Percentiles rank a stretch among this genome's conserved stretches.
Evolutionary conservation across 495 filamentous ascomycete genomes (phyloP).

Genomic region (Stereocaulon alpinum): DNA sequence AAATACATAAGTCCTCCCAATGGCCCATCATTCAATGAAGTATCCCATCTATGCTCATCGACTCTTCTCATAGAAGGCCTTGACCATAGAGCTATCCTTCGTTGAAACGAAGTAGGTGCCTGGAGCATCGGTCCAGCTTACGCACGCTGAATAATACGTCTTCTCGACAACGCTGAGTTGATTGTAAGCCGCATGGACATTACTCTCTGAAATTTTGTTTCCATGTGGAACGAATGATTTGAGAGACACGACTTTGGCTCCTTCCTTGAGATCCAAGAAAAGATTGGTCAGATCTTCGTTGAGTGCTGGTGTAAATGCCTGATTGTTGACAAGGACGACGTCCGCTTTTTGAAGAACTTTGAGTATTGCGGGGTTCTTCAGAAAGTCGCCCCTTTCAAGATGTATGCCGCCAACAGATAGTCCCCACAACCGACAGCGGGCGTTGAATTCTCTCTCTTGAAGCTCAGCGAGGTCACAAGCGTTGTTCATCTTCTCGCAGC

Average conservation of each 20-base stretch:
- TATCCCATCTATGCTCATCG: not conserved
- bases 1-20: not conserved
- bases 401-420: constrained; percentile 66
- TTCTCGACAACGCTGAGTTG: constrained; percentile 63
- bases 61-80: constrained; percentile 34
- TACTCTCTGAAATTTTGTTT: constrained; percentile 57
- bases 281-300: constrained; percentile 80
- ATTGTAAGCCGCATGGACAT: constrained; percentile 65
- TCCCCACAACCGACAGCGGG: constrained; percentile 83
- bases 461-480: constrained; percentile 74
- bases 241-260: constrained; percentile 74
- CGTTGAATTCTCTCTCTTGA: constrained; percentile 76
- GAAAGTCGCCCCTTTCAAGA: constrained; percentile 77
- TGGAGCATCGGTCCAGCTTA: constrained; percentile 82
- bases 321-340: constrained; percentile 92
- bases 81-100: constrained; percentile 55
- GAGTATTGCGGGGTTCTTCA: constrained; percentile 59
- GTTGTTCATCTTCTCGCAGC: constrained; percentile 90
- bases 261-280: constrained; percentile 90
- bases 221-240: constrained; percentile 69
- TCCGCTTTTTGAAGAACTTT: constrained; percentile 71
- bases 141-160: constrained; percentile 69
- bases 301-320: constrained; percentile 77
- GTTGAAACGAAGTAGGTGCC: constrained; percentile 83
- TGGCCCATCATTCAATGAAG: not conserved